Percentiles rank a stretch among this genome's conserved stretches.
phyloP scores from a whole-genome alignment of 2,329 filamentous ascomycete genomes.

The Pleoardoris graminearum region DNA sequence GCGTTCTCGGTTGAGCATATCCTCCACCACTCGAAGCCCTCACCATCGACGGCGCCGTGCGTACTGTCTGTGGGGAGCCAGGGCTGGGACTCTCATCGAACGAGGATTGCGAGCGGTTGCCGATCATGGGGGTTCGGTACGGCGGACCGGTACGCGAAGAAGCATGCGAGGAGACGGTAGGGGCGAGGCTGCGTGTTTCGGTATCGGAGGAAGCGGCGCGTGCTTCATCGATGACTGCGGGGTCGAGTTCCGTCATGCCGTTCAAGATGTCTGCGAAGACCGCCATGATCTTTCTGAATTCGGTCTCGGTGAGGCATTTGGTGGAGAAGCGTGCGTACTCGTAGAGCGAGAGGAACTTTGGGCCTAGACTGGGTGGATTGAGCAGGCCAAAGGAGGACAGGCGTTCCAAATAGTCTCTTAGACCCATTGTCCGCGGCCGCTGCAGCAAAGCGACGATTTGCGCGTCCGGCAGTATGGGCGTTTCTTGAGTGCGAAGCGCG shows the following conservation, averaged over 20 bases:
- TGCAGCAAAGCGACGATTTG: constrained; percentile 73
- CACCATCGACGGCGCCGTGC: constrained; percentile 34
- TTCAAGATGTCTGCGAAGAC: constrained; percentile 80
- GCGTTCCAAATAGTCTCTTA: constrained; percentile 77
- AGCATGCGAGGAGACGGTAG: constrained; percentile 26
- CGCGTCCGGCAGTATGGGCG: constrained; percentile 58
- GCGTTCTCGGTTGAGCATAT: constrained; percentile 28
- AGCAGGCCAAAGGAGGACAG: constrained; percentile 70
- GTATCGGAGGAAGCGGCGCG: constrained; percentile 31
- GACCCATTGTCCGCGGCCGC: constrained; percentile 68
- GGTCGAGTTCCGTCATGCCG: constrained; percentile 69
- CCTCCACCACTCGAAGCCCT: constrained; percentile 25
- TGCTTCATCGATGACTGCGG: constrained; percentile 55
- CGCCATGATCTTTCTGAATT: constrained; percentile 80
- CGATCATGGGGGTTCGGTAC: constrained; percentile 35
- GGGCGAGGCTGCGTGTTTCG: constrained; percentile 40
- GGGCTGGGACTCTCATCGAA: constrained; percentile 20
- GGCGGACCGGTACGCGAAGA: constrained; percentile 30
- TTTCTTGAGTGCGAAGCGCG: constrained; percentile 28
- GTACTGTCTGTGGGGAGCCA: constrained; percentile 33
- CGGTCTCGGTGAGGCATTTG: constrained; percentile 65
- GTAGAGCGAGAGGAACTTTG: constrained; percentile 73
- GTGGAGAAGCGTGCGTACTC: constrained; percentile 84
- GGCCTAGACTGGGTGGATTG: constrained; percentile 53
- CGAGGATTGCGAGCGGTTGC: constrained; percentile 25